These are phyloP conservation scores for Oryza longistaminata DNA, from an alignment of 176 grass and related monocot genomes.

Conservation along the genomic window DNA sequence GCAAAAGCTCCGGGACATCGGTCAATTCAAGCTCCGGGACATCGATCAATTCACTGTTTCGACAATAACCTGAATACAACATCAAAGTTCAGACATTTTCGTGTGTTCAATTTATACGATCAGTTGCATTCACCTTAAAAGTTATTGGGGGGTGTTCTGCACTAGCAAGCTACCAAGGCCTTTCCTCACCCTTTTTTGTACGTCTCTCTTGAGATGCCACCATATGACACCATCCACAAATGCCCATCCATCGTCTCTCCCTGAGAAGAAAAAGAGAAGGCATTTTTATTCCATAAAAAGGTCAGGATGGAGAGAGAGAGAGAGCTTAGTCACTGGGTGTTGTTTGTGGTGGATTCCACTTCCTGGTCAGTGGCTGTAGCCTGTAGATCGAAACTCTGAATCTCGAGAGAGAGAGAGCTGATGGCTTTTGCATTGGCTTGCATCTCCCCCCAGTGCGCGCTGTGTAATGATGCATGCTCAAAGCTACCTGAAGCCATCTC, in stretches of 20 bases:
- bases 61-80: background rate
- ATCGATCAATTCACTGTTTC: background rate
- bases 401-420: background rate
- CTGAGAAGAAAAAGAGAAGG: background rate
- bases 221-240: background rate
- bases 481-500: background rate
- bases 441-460: slow-evolving; percentile 13
- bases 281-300: background rate
- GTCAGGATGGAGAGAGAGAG: background rate
- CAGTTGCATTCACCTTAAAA: background rate
- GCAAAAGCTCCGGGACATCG: no score
- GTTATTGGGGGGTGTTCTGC: background rate
- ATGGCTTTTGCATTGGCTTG: background rate
- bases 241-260: background rate
- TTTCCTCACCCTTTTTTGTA: background rate
- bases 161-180: background rate
- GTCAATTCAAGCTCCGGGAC: no score
- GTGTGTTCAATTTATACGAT: background rate
- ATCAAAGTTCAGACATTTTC: background rate
- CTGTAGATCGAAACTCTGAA: slow-evolving; percentile 7
- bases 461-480: slow-evolving; percentile 5
- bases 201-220: slow-evolving; percentile 23
- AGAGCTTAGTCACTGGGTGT: slow-evolving; percentile 17
- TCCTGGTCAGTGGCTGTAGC: background rate
- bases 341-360: slow-evolving; percentile 42